Percentiles rank a stretch among this genome's conserved stretches.
Conservation (phyloP, 2,329 filamentous ascomycete genomes). For the Hypoxylon sp. region DNA sequence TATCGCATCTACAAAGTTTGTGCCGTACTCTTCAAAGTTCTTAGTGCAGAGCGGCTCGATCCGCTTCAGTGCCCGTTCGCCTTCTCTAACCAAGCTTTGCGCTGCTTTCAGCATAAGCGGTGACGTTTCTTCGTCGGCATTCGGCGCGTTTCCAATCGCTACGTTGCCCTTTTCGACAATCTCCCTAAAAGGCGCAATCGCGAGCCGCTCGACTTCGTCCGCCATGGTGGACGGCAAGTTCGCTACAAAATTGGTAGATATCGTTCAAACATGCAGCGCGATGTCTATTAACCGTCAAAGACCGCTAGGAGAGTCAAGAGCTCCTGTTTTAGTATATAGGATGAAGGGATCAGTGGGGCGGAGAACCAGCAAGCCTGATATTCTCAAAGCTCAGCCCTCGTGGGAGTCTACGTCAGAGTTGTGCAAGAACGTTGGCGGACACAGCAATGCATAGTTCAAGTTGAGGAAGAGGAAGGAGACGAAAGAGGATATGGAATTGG, state of each 20-base stretch:
- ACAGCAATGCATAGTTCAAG: slow-evolving; percentile 25
- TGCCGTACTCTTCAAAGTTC: slow-evolving; percentile 62
- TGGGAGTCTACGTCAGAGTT: slow-evolving; percentile 32
- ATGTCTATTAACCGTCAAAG: slow-evolving; percentile 23
- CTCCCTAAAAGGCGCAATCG: slow-evolving; percentile 65
- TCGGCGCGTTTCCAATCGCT: slow-evolving; percentile 62
- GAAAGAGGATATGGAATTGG: slow-evolving; percentile 22
- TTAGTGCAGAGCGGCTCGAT: slow-evolving; percentile 66
- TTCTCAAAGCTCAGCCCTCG: slow-evolving; percentile 37
- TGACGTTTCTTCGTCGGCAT: slow-evolving; percentile 54
- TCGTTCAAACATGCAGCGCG: slow-evolving; percentile 25
- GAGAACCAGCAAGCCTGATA: slow-evolving; percentile 32
- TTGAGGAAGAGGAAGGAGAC: slow-evolving; percentile 16
- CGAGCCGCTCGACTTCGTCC: slow-evolving; percentile 57
- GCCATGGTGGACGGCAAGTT: slow-evolving; percentile 45
- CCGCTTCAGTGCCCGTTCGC: slow-evolving; percentile 63
- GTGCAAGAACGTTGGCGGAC: slow-evolving; percentile 27
- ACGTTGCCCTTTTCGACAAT: slow-evolving; percentile 65
- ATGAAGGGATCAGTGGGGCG: slow-evolving; percentile 37
- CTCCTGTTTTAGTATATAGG: slow-evolving; percentile 24
- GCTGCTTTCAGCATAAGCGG: slow-evolving; percentile 64
- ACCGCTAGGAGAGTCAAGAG: slow-evolving; percentile 5
- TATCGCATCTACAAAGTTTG: slow-evolving; percentile 64
- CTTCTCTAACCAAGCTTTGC: slow-evolving; percentile 62
- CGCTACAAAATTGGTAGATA: slow-evolving; percentile 19